Conservation (phyloP, 805 yeast species). For the Yarrowia yakushimensis region DNA sequence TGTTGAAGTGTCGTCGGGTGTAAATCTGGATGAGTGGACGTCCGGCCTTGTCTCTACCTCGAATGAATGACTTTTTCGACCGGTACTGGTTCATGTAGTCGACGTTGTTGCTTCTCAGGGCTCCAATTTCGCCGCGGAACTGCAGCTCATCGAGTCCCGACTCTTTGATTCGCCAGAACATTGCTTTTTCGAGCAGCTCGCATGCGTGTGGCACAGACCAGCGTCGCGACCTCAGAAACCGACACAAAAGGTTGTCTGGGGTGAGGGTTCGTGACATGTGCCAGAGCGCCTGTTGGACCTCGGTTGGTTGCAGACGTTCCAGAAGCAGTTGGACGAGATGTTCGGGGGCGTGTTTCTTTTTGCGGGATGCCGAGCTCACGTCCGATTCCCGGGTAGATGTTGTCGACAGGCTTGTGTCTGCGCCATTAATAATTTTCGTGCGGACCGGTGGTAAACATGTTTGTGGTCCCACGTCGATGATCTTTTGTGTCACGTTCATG, state of each 20-base stretch:
- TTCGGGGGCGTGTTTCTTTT: slow-evolving; percentile 3
- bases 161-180: slow-evolving; percentile 77
- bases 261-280: slow-evolving; percentile 44
- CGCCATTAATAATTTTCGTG: background rate
- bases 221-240: slow-evolving; percentile 93
- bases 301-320: background rate
- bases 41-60: slow-evolving; percentile 94
- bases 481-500: background rate
- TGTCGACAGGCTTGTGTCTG: slow-evolving; percentile 1
- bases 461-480: background rate
- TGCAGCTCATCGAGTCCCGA: slow-evolving; percentile 79
- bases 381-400: slow-evolving; percentile 8
- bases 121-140: slow-evolving; percentile 54
- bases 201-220: slow-evolving; percentile 76
- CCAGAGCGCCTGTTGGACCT: slow-evolving; percentile 21
- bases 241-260: slow-evolving; percentile 68
- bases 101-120: slow-evolving; percentile 62
- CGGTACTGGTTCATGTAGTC: slow-evolving; percentile 50
- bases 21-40: slow-evolving; percentile 59
- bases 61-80: slow-evolving; percentile 80
- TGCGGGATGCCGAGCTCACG: background rate
- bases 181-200: slow-evolving; percentile 81
- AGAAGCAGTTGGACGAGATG: background rate
- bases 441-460: background rate
- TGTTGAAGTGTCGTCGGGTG: slow-evolving; percentile 51